Evolutionary conservation across 495 filamentous ascomycete genomes (phyloP).

Genomic region (Bombardia bombarda): DNA sequence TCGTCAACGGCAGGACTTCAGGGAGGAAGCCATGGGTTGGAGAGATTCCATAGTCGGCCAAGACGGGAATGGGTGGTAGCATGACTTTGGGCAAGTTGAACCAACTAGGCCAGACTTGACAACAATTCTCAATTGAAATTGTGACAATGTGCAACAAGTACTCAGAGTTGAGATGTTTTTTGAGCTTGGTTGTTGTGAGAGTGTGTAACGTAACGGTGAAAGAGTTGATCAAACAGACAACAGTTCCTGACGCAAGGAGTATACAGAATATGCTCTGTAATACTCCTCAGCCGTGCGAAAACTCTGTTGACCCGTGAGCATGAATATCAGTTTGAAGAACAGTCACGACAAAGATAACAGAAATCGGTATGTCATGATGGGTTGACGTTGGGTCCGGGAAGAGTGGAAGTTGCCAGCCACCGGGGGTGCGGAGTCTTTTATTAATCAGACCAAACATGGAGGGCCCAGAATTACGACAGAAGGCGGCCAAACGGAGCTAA

Average conservation of each 20-base stretch:
- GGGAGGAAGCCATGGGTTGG: constrained; percentile 84
- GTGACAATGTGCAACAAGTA: too few species aligned
- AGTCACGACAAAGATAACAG: background rate
- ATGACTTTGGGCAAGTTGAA: constrained; percentile 43
- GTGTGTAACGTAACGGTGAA: too few species aligned
- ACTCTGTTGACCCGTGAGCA: constrained; percentile 22
- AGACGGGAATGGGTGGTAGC: constrained; percentile 72
- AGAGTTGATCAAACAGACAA: constrained; percentile 11
- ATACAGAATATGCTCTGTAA: constrained; percentile 47
- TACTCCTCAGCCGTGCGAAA: constrained; percentile 55
- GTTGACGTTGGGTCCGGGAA: background rate
- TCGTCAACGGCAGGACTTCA: constrained; percentile 65
- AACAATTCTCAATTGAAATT: too few species aligned
- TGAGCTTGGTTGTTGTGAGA: too few species aligned
- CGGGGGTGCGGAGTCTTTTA: background rate
- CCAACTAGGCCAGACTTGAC: too few species aligned
- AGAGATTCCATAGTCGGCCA: constrained; percentile 83
- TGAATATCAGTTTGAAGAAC: constrained; percentile 14
- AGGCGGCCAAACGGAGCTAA: too few species aligned
- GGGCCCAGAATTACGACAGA: background rate
- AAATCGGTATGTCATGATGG: background rate
- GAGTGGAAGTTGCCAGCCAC: background rate
- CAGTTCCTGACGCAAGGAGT: constrained; percentile 55
- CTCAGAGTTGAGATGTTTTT: too few species aligned
- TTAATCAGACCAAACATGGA: background rate